Percentiles rank a stretch among this genome's conserved stretches.
Conservation (phyloP, 1,284 basidiomycete species). For the Rhodofomes roseus region DNA sequence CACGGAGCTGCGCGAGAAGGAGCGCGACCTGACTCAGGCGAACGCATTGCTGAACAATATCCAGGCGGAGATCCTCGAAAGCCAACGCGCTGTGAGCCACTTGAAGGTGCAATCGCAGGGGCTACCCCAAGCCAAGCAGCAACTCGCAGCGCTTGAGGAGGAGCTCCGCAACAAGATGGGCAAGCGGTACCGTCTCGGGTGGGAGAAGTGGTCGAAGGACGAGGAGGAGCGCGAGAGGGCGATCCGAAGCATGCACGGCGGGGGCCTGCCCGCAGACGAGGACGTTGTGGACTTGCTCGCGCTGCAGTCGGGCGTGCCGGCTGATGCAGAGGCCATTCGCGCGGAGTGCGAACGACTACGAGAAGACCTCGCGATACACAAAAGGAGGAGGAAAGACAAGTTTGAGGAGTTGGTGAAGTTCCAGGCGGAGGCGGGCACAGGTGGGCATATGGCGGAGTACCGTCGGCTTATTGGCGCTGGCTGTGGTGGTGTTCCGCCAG, state of each 20-base stretch:
- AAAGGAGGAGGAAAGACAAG: slow-evolving; percentile 62
- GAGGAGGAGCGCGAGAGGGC: slow-evolving; percentile 74
- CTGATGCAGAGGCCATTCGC: slow-evolving; percentile 53
- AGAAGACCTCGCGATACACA: slow-evolving; percentile 61
- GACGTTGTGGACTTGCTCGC: slow-evolving; percentile 61
- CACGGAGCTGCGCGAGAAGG: slow-evolving; percentile 87
- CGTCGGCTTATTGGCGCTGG: slow-evolving; percentile 82
- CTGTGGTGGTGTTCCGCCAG: slow-evolving; percentile 81
- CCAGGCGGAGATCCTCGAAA: slow-evolving; percentile 89
- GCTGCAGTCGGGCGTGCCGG: slow-evolving; percentile 54
- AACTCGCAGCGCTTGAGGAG: slow-evolving; percentile 61
- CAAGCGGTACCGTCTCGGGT: slow-evolving; percentile 78
- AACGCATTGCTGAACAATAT: slow-evolving; percentile 86
- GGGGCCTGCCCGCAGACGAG: slow-evolving; percentile 52
- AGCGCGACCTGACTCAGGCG: slow-evolving; percentile 90
- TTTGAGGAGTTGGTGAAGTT: slow-evolving; percentile 77
- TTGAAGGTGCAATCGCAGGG: slow-evolving; percentile 70
- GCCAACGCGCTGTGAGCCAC: slow-evolving; percentile 71
- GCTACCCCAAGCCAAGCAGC: slow-evolving; percentile 59
- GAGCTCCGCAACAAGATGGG: slow-evolving; percentile 76
- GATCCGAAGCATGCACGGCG: slow-evolving; percentile 55
- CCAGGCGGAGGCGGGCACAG: slow-evolving; percentile 87
- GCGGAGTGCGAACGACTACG: slow-evolving; percentile 58
- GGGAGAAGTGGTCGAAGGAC: slow-evolving; percentile 88
- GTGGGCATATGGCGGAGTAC: slow-evolving; percentile 85